These are phyloP conservation scores for Neonectria coccinea DNA, from an alignment of 2,329 filamentous ascomycete genomes.

Conservation along the genomic window DNA sequence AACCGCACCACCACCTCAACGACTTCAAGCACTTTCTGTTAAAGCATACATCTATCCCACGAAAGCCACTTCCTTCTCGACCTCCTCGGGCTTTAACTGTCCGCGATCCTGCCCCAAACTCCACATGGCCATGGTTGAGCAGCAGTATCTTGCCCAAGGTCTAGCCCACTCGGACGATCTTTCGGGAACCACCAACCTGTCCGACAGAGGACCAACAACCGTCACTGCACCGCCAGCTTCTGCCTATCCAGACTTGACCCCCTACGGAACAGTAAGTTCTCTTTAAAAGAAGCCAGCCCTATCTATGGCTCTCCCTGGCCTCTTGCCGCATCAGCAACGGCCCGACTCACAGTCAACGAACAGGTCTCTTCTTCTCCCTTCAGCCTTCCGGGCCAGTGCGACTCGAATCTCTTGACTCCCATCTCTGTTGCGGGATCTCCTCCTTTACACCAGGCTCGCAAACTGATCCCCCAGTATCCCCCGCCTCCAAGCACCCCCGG, in stretches of 20 bases:
- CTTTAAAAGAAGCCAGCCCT: constrained; percentile 6
- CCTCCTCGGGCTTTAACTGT: constrained; percentile 39
- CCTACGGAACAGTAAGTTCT: constrained; percentile 50
- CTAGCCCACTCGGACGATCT: constrained; percentile 49
- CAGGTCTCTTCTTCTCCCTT: constrained; percentile 49
- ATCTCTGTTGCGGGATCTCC: constrained; percentile 63
- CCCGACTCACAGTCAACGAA: constrained; percentile 21
- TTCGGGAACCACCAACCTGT: constrained; percentile 45
- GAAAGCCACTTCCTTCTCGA: constrained; percentile 36
- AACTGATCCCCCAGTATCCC: constrained; percentile 56
- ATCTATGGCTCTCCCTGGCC: background rate
- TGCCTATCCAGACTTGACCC: constrained; percentile 47
- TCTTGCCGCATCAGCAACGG: constrained; percentile 2
- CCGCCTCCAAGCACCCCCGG: constrained; percentile 51
- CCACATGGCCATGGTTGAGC: constrained; percentile 52
- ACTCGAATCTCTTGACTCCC: constrained; percentile 62
- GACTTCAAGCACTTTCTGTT: constrained; percentile 32
- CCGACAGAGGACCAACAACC: constrained; percentile 43
- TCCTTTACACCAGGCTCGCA: constrained; percentile 58
- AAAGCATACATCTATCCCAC: constrained; percentile 30
- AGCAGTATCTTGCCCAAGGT: constrained; percentile 50
- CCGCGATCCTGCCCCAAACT: constrained; percentile 35
- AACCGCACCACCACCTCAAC: constrained; percentile 36
- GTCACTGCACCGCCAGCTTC: constrained; percentile 34
- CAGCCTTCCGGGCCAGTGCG: constrained; percentile 52